Evolutionary conservation across 2,329 filamentous ascomycete genomes (phyloP).

Genomic region (Calonectria pseudoturangicola): DNA sequence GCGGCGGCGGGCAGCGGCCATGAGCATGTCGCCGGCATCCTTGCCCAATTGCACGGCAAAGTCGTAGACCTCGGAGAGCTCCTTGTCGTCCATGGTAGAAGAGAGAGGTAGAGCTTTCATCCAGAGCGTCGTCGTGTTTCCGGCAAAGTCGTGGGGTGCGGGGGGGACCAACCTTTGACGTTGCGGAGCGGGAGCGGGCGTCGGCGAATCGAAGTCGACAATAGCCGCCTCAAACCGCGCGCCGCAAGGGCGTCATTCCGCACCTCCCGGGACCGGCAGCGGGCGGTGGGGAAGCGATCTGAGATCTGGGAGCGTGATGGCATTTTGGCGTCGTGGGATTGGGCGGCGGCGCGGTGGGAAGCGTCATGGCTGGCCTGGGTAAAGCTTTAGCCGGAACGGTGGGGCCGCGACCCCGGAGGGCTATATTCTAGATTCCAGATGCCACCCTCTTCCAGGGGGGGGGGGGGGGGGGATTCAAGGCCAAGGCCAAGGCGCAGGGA

Average conservation of each 20-base stretch:
- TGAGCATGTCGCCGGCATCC: constrained; percentile 80
- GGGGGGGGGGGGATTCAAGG: background rate
- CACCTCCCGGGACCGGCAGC: constrained; percentile 45
- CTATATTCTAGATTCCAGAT: background rate
- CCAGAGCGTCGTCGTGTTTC: constrained; percentile 22
- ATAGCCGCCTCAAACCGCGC: constrained; percentile 47
- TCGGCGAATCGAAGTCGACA: constrained; percentile 31
- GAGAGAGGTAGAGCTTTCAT: constrained; percentile 37
- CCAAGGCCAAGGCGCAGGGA: constrained; percentile 13
- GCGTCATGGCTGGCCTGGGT: constrained; percentile 38
- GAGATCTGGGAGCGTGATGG: constrained; percentile 30
- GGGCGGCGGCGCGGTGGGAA: background rate
- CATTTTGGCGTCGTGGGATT: constrained; percentile 12
- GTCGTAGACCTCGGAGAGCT: constrained; percentile 79
- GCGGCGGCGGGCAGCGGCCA: constrained; percentile 71
- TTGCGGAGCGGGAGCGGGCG: constrained; percentile 31
- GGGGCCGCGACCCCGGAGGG: constrained; percentile 2
- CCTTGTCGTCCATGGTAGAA: constrained; percentile 59
- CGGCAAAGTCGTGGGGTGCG: constrained; percentile 9
- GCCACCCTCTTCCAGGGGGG: background rate
- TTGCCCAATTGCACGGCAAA: constrained; percentile 84
- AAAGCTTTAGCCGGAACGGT: constrained; percentile 52
- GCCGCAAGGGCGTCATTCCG: constrained; percentile 34
- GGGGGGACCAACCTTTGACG: constrained; percentile 13
- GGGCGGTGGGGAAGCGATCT: constrained; percentile 18